Evolutionary conservation across 371 early-diverging fungal species (phyloP), one percentile per base, ranked within the genome.

Genomic region (Rhizopus microsporus): DNA sequence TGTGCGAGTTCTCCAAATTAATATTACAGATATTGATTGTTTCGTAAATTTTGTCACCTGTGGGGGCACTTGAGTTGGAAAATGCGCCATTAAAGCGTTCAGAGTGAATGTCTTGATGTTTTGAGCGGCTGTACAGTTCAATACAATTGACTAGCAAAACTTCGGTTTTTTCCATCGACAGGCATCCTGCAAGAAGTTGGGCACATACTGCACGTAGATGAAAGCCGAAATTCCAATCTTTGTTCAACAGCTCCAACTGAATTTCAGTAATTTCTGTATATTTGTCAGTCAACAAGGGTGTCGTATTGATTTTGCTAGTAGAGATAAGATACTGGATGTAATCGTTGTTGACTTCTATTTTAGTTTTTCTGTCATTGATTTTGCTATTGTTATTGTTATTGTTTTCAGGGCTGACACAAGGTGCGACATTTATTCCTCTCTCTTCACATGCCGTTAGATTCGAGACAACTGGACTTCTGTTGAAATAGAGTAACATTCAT

Each of bases 51-150:
- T 32, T 29, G 7, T 47, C 32, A 3, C 47, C 47, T 47, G 47
- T 6, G 47, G 47, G 7, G 32, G 4, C 47, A 47, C 47, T 47
- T 47, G 1, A 47, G 47, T 32, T 47, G 23, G 47, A 47, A 23
- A 32, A 7, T 6, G 47, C 23, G 23, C 47, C 32, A 47, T 47
- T 47, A 47, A 47, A 47, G 47, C 47, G 47, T 47, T 47, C 47
- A 47, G 32, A 47, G 47, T 47, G 47, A 47, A 17, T 47, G n/a
- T 47, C 23, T 47, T 47, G 47, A 47, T 47, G 47, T 47, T 47
- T 47, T 47, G 47, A 47, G 5, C 5, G 47, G 15, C 47, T 47
- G 47, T 47, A 47, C 47, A 47, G 47, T 47, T 47, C 4, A 47
- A 47, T 6, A 47, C 47, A 47, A 47, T 17, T 47, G 47, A 47